phyloP scores from a whole-genome alignment of 352 stramenopile species.

The Phytophthora pinifolia region DNA sequence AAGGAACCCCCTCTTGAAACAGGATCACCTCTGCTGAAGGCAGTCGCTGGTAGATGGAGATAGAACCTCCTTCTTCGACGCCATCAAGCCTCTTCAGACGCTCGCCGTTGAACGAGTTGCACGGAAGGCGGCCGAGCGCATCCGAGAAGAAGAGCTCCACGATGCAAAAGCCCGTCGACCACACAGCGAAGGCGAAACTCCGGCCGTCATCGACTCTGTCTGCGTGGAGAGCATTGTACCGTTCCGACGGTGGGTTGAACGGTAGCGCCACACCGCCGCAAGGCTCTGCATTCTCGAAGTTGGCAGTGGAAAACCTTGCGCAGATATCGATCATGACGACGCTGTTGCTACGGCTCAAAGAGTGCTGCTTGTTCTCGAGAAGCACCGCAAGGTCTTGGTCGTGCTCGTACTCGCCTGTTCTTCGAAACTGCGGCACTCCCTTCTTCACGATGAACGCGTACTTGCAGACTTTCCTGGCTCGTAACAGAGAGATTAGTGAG shows the following conservation, averaged over 20 bases:
- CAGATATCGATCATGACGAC: constrained; percentile 36
- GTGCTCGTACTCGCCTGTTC: constrained; percentile 28
- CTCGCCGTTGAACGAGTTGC: constrained; percentile 21
- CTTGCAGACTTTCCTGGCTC: constrained; percentile 32
- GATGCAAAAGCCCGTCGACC: constrained; percentile 42
- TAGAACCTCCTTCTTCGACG: constrained; percentile 1
- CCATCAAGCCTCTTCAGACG: constrained; percentile 20
- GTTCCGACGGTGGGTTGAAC: constrained; percentile 30
- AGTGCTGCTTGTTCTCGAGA: constrained; percentile 11
- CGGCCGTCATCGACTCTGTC: constrained; percentile 16
- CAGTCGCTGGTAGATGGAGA: constrained; percentile 34
- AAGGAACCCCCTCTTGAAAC: constrained; percentile 18
- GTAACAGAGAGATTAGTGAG: background rate
- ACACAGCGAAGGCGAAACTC: constrained; percentile 35
- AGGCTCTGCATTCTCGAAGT: constrained; percentile 7
- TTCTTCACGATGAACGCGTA: constrained; percentile 32
- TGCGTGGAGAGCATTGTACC: constrained; percentile 34
- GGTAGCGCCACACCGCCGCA: constrained; percentile 13
- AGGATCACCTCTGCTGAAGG: constrained; percentile 32
- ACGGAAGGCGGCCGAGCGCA: constrained; percentile 25
- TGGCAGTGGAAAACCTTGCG: constrained; percentile 22
- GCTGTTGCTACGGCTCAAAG: constrained; percentile 1
- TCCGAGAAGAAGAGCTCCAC: constrained; percentile 36
- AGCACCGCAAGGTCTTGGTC: constrained; percentile 33
- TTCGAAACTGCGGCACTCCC: constrained; percentile 26